Conservation (phyloP, 345 rosid genomes). For the Ricinus communis region DNA sequence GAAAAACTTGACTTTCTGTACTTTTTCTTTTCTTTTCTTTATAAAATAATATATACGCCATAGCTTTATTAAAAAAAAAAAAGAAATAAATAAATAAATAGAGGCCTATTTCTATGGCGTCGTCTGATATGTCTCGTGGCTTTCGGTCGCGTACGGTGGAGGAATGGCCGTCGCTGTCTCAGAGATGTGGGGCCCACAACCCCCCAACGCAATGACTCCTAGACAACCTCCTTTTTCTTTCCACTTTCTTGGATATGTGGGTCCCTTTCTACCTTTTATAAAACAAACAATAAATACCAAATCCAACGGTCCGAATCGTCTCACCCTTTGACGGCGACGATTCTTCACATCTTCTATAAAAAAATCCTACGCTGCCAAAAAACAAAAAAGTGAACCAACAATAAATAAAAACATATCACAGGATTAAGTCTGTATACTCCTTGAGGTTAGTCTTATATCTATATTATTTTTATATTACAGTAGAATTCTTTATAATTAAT, state of each 20-base stretch:
- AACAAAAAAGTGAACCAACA: too few species aligned
- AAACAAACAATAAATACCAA: background rate
- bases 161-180: background rate
- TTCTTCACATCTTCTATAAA: conserved; percentile 17
- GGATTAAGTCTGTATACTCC: too few species aligned
- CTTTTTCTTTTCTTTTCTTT: too few species aligned
- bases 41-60: too few species aligned
- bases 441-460: too few species aligned
- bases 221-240: conserved; percentile 12
- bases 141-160: background rate
- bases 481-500: too few species aligned
- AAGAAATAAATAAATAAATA: too few species aligned
- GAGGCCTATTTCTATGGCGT: background rate
- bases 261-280: background rate
- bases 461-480: too few species aligned
- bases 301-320: conserved; percentile 26
- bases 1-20: too few species aligned
- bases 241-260: conserved; percentile 12
- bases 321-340: conserved; percentile 31
- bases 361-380: background rate
- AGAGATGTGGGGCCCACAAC: conserved; percentile 21
- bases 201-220: background rate
- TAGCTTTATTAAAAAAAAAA: too few species aligned
- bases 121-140: too few species aligned
- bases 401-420: too few species aligned